Evolutionary conservation across 108 stramenopile genomes (phyloP), one percentile per base, ranked within the genome.

Genomic region (Pinguiococcus pyrenoidosus): DNA sequence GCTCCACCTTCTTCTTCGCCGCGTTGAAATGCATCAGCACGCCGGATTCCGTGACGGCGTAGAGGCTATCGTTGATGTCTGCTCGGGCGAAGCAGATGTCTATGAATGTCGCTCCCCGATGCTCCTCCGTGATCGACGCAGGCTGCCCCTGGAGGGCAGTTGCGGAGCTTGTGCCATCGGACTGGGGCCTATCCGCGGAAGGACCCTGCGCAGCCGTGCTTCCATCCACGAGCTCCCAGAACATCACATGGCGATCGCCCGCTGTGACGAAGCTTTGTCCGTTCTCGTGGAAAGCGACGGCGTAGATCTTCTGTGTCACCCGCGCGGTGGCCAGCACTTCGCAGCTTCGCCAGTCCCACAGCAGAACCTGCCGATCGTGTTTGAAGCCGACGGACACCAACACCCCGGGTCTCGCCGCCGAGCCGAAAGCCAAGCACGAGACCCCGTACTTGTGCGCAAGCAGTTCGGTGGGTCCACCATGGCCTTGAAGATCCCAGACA

Each of bases 401-500:
- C 17, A 67, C 59, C 1, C 44, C 16, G n/a, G n/a, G n/a, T n/a
- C n/a, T n/a, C n/a, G n/a, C n/a, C n/a, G n/a, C n/a, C n/a, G n/a
- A n/a, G n/a, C n/a, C n/a, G n/a, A n/a, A n/a, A n/a, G n/a, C n/a
- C n/a, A 67, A 13, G 38, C 27, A 25, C 5, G 47, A 26, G 4
- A 67, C 58, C 18, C 66, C 66, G 27, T 47, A 48, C 28, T 56
- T 45, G 32, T 67, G 66, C 1, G 36, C 59, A 20, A 28, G 36
- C n/a, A 67, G 54, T 22, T 56, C 40, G 7, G 45, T 9, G 1
- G 36, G n/a, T n/a, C n/a, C n/a, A n/a, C n/a, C n/a, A n/a, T n/a
- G n/a, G n/a, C n/a, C n/a, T n/a, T n/a, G n/a, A n/a, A n/a, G n/a
- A 32, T 67, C 66, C 36, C 48, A 67, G 5, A 67, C 50, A 4